Evolutionary conservation across 176 grass and related monocot species (phyloP), one percentile per base, ranked within the genome.

Genomic region (Ensete glaucum): DNA sequence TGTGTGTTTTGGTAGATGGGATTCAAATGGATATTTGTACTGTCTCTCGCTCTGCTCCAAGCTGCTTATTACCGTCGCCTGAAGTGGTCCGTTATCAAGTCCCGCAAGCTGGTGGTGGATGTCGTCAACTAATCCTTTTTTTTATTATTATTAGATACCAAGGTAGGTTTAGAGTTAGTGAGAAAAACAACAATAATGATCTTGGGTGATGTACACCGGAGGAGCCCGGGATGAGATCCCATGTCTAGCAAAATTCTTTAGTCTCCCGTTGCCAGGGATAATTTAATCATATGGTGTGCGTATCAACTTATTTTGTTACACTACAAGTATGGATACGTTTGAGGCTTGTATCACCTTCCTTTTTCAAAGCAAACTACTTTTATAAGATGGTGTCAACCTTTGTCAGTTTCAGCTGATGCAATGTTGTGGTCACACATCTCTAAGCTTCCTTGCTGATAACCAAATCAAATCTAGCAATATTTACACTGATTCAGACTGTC

Each of bases 61-160:
- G 93, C 93, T 7, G 93, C 76, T 64, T 96, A 96, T 81, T 96
- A 96, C 87, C 87, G 93, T 71, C 89, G 93, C 55, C 84, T 96
- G 93, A 96, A 9, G 87, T 96, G 93, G 93, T 92, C 89, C 0
- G 83, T 89, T 56, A 51, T 96, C 34, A 96, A 92, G 85, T 96
- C 93, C 0, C 87, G 89, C 70, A 96, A 90, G 83, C 83, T 96
- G 73, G 86, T 96, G 64, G 59, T 92, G 34, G 93, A 96, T 74
- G 93, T 89, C 22, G 80, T 96, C 83, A 96, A 96, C 70, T 96
- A 73, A 88, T 80, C 57, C 17, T 62, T 21, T 17, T n/a, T 59
- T n/a, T 15, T 17, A 0, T 23, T 23, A 0, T 23, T 23, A 23
- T n/a, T n/a, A 13, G 1, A 17, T 11, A 0, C 19, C 6, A 7